phyloP scores from a whole-genome alignment of 164 flowering plant species.

The Paratinospora sagittata region DNA sequence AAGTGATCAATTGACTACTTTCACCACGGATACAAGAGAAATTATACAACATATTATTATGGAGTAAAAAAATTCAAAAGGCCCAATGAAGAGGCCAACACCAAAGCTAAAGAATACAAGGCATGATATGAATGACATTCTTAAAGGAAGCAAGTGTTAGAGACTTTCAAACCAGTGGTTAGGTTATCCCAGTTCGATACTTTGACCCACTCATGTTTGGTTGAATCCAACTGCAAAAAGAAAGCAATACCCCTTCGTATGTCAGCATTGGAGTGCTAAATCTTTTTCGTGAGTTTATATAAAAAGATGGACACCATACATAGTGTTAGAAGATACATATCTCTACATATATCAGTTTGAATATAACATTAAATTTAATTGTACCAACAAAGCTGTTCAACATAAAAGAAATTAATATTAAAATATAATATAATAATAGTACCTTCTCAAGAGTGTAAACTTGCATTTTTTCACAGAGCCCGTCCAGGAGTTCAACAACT shows the following conservation, averaged over 20 bases:
- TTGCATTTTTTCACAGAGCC: constrained; percentile 94
- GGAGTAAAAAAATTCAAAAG: neutral
- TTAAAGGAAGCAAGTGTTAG: neutral
- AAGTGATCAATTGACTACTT: neutral
- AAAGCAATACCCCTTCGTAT: neutral
- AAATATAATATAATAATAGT: constrained; percentile 3
- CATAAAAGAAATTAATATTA: neutral
- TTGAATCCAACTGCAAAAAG: constrained; percentile 54
- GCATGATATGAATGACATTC: neutral
- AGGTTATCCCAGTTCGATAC: constrained; percentile 69
- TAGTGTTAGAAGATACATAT: neutral
- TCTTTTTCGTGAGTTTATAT: neutral
- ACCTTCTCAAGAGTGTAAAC: constrained; percentile 91
- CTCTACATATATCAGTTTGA: neutral
- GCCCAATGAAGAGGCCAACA: neutral
- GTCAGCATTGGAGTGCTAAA: neutral
- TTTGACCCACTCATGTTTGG: constrained; percentile 53
- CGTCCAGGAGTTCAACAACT: constrained; percentile 87
- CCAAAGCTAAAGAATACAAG: neutral
- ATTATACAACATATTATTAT: neutral
- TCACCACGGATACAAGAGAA: neutral
- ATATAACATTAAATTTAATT: neutral
- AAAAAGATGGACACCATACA: neutral
- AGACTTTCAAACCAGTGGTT: constrained; percentile 38
- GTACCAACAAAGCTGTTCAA: neutral